Conservation (phyloP, 2,329 filamentous ascomycete genomes). For the Xylaria multiplex region DNA sequence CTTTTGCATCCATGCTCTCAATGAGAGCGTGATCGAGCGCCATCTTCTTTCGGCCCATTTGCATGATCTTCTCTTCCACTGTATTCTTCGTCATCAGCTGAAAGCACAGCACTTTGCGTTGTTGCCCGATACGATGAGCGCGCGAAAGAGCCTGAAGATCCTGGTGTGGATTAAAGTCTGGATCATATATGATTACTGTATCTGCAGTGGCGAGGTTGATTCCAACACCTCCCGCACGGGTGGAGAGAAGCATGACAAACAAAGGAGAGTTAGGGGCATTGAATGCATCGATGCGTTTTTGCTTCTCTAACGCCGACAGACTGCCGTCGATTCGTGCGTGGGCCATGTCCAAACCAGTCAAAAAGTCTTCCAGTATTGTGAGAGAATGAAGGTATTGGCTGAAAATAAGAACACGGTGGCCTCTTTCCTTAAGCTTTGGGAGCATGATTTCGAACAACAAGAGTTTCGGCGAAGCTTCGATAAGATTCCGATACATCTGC, state of each 20-base stretch:
- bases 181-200: slow-evolving; percentile 96
- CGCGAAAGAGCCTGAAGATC: slow-evolving; percentile 95
- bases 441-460: slow-evolving; percentile 85
- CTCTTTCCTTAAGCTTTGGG: slow-evolving; percentile 83
- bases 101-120: slow-evolving; percentile 94
- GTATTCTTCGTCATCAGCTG: slow-evolving; percentile 90
- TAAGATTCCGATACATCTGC: slow-evolving; percentile 79
- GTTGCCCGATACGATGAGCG: slow-evolving; percentile 95
- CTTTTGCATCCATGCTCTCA: slow-evolving; percentile 87
- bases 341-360: slow-evolving; percentile 76
- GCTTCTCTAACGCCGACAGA: slow-evolving; percentile 84
- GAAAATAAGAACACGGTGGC: slow-evolving; percentile 93
- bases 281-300: slow-evolving; percentile 92
- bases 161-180: slow-evolving; percentile 97
- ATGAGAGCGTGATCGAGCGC: slow-evolving; percentile 94
- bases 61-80: slow-evolving; percentile 94
- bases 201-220: slow-evolving; percentile 98
- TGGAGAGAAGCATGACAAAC: slow-evolving; percentile 93
- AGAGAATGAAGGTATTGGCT: slow-evolving; percentile 93
- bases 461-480: slow-evolving; percentile 92
- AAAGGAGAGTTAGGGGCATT: slow-evolving; percentile 84
- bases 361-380: slow-evolving; percentile 90
- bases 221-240: slow-evolving; percentile 92
- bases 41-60: slow-evolving; percentile 95
- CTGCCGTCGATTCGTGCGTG: slow-evolving; percentile 88